Conservation (phyloP, 306 rosid species). For the Parietaria judaica region DNA sequence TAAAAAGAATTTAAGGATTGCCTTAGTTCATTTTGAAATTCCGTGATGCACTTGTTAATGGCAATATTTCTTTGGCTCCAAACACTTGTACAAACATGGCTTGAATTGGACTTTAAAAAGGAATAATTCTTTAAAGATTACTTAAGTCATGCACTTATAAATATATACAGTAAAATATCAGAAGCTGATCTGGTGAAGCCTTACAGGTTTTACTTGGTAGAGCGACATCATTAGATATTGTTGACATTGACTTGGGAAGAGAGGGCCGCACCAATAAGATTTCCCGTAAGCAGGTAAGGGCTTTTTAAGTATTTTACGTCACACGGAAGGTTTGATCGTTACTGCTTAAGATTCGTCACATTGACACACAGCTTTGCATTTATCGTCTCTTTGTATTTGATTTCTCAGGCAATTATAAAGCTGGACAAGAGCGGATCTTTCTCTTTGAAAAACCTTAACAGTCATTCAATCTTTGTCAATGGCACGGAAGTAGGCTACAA, state of each 20-base stretch:
- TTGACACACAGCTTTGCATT: not conserved
- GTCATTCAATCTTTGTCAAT: constrained; percentile 56
- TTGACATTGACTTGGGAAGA: constrained; percentile 87
- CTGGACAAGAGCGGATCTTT: constrained; percentile 68
- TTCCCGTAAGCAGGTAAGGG: constrained; percentile 85
- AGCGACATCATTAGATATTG: constrained; percentile 53
- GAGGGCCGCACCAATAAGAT: constrained; percentile 61
- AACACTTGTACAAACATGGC: too few relatives aligned
- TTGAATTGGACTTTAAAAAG: too few relatives aligned
- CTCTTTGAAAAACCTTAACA: constrained; percentile 70
- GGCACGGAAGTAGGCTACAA: constrained; percentile 61
- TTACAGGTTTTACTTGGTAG: constrained; percentile 88
- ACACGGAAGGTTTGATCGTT: not conserved
- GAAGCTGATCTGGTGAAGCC: constrained; percentile 12
- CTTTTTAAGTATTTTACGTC: not conserved
- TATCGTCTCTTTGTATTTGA: not conserved
- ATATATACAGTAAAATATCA: not conserved
- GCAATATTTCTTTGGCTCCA: too few relatives aligned
- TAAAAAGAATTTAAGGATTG: too few relatives aligned
- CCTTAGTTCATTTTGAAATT: too few relatives aligned
- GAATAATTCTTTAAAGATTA: too few relatives aligned
- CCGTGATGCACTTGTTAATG: too few relatives aligned
- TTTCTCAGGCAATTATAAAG: constrained; percentile 67
- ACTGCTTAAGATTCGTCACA: not conserved
- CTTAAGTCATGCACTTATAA: not conserved